Evolutionary conservation across 768 basidiomycete species (phyloP).

Genomic region (Sutorius australiensis): DNA sequence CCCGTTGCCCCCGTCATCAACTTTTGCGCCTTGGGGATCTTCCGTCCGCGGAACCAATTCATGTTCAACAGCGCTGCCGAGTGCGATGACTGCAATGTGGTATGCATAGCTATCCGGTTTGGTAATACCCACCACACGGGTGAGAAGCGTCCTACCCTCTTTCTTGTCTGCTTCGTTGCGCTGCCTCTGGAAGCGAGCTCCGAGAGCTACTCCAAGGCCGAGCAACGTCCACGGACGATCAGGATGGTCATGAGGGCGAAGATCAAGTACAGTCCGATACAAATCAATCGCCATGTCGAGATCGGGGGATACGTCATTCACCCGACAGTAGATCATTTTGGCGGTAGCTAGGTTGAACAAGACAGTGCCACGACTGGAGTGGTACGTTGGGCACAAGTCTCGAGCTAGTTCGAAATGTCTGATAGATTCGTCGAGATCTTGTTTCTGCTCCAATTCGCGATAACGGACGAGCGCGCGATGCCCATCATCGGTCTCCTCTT

Average conservation of each 20-base stretch:
- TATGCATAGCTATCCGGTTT: background rate
- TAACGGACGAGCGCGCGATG: background rate
- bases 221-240: background rate
- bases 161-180: background rate
- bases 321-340: background rate
- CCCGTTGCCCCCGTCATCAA: too few species aligned
- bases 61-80: background rate
- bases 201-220: conserved; percentile 4
- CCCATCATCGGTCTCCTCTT: background rate
- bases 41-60: background rate
- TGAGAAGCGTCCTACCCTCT: background rate
- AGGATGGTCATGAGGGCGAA: background rate
- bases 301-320: background rate
- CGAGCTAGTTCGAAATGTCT: conserved; percentile 7
- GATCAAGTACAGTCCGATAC: background rate
- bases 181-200: conserved; percentile 5
- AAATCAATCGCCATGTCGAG: conserved; percentile 1
- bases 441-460: background rate
- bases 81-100: background rate
- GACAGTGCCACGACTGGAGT: conserved; percentile 10
- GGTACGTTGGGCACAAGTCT: conserved; percentile 3
- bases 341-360: conserved; percentile 10
- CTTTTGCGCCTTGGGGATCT: background rate
- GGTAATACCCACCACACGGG: background rate
- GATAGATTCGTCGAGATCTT: conserved; percentile 22